Percentiles rank a stretch among this genome's conserved stretches.
These are phyloP conservation scores for Hypoxylon sp. DNA, from an alignment of 2,329 filamentous ascomycete genomes.

Conservation along the genomic window DNA sequence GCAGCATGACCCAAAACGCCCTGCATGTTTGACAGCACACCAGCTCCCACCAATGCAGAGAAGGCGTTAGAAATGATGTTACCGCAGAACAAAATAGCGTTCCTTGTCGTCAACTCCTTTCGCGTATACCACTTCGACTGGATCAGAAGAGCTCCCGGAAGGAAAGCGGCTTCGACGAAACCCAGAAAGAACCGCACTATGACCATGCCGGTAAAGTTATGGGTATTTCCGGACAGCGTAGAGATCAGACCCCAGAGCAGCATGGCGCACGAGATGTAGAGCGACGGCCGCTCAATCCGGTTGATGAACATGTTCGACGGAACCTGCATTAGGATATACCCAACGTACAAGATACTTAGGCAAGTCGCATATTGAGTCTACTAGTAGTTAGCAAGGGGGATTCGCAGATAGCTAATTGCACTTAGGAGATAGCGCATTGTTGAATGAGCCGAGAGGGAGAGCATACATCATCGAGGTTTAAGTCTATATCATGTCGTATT, in stretches of 20 bases:
- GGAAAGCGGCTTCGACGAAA: conserved; percentile 74
- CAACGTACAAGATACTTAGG: conserved; percentile 75
- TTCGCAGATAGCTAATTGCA: conserved; percentile 36
- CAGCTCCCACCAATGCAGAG: conserved; percentile 70
- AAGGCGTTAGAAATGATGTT: conserved; percentile 74
- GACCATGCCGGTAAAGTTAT: conserved; percentile 69
- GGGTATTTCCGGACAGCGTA: conserved; percentile 67
- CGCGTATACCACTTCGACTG: conserved; percentile 78
- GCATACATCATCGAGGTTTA: conserved; percentile 53
- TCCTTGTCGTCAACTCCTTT: conserved; percentile 67
- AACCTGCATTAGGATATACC: conserved; percentile 76
- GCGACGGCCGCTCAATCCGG: conserved; percentile 64
- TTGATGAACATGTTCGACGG: conserved; percentile 72
- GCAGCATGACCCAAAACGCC: conserved; percentile 67
- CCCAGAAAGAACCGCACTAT: conserved; percentile 71
- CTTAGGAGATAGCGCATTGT: not conserved
- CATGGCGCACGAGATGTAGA: conserved; percentile 69
- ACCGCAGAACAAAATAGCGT: conserved; percentile 71
- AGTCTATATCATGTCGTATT: conserved; percentile 57
- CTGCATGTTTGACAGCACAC: conserved; percentile 72
- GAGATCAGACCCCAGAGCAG: conserved; percentile 73
- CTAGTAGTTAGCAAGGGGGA: conserved; percentile 41
- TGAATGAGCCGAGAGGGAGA: not conserved
- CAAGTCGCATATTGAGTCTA: conserved; percentile 74
- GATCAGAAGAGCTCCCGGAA: conserved; percentile 74